phyloP scores from a whole-genome alignment of 352 stramenopile genomes.

The Pythium aphanidermatum region DNA sequence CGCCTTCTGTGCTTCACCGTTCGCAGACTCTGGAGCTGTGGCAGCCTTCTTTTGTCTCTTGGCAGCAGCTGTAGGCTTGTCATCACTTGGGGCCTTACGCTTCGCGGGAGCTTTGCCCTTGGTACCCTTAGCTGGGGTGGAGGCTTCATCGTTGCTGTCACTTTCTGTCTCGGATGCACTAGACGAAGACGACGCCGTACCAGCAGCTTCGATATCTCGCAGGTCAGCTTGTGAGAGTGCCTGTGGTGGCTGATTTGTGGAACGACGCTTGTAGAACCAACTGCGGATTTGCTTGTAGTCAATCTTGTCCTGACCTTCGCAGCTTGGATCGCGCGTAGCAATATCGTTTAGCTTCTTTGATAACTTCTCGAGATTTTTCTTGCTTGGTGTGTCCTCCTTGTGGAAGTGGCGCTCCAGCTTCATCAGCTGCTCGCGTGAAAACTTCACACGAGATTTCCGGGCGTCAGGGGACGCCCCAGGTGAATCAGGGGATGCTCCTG shows the following conservation, averaged over 20 bases:
- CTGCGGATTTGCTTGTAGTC: constrained; percentile 86
- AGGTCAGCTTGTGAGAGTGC: constrained; percentile 52
- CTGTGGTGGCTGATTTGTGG: constrained; percentile 69
- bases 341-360: constrained; percentile 70
- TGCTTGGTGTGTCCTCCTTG: constrained; percentile 77
- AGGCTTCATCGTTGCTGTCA: constrained; percentile 39
- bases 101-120: constrained; percentile 8
- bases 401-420: constrained; percentile 80
- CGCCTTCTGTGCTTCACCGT: constrained; percentile 1
- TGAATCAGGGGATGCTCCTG: constrained; percentile 50
- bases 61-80: constrained; percentile 6
- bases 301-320: constrained; percentile 54
- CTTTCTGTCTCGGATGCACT: constrained; percentile 65
- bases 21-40: no score
- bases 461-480: constrained; percentile 64
- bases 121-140: constrained; percentile 2
- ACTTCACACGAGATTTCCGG: constrained; percentile 64
- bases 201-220: constrained; percentile 28
- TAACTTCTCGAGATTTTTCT: constrained; percentile 74
- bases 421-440: constrained; percentile 66
- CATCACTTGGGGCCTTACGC: constrained; percentile 13
- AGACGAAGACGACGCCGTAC: constrained; percentile 30
- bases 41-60: constrained; percentile 28
- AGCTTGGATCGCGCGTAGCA: constrained; percentile 37
- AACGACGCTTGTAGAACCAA: constrained; percentile 86